Conservation (phyloP, 768 basidiomycete species). For the Mycena metata region DNA sequence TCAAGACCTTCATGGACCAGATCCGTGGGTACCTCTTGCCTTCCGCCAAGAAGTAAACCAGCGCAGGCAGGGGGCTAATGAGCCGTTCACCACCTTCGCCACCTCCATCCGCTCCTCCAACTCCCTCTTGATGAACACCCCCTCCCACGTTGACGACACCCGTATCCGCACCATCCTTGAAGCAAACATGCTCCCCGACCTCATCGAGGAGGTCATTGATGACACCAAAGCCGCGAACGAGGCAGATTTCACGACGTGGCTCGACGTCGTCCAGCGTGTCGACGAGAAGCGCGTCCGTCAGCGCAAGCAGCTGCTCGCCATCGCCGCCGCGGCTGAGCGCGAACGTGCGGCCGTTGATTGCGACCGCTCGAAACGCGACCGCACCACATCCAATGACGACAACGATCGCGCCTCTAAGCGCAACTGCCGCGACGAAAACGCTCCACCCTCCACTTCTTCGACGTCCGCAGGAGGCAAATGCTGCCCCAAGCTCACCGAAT, state of each 20-base stretch:
- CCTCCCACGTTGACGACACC: neutral
- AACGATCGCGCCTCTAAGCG: neutral
- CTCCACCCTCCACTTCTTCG: neutral
- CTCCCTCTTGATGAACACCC: conserved; percentile 9
- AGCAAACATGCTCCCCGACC: neutral
- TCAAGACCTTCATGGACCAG: neutral
- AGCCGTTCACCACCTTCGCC: neutral
- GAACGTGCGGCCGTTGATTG: too few relatives aligned
- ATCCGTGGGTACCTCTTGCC: neutral
- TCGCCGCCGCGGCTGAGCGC: neutral
- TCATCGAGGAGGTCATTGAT: neutral
- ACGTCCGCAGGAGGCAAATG: neutral
- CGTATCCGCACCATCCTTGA: conserved; percentile 1
- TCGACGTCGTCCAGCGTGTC: neutral
- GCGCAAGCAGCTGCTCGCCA: neutral
- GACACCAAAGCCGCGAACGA: neutral
- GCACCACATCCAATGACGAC: neutral
- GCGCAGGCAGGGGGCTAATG: neutral
- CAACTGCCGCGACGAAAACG: neutral
- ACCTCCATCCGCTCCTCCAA: neutral
- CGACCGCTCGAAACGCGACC: too few relatives aligned
- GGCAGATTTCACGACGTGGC: neutral
- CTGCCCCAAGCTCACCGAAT: neutral
- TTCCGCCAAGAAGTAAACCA: neutral
- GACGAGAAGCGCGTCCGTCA: neutral